These are phyloP conservation scores for Solanum rostratum DNA, from an alignment of 257 asterid species.

Conservation along the genomic window DNA sequence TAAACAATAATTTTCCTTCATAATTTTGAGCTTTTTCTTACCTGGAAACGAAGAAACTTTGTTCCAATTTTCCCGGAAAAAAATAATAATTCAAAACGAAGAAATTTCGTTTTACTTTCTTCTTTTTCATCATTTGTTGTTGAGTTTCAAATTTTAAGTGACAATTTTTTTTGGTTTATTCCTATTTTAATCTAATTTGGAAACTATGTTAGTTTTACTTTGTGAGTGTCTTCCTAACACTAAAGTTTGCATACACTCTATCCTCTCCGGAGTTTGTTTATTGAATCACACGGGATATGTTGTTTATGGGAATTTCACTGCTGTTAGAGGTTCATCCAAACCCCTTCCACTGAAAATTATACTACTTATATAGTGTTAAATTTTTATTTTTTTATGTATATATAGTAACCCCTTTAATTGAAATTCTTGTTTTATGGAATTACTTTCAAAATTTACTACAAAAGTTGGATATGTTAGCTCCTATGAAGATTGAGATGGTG, in stretches of 20 bases:
- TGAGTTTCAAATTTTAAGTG: neutral
- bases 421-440: neutral
- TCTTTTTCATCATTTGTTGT: neutral
- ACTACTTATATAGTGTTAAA: too few species aligned
- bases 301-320: too few species aligned
- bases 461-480: neutral
- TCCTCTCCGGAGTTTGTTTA: too few species aligned
- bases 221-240: neutral
- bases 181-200: neutral
- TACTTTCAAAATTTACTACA: neutral
- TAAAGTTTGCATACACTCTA: too few species aligned
- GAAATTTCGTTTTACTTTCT: neutral
- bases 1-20: slow-evolving; percentile 2
- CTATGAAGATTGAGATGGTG: neutral
- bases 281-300: too few species aligned
- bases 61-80: neutral
- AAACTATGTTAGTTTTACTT: neutral
- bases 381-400: too few species aligned
- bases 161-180: neutral
- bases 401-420: too few species aligned
- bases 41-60: neutral
- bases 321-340: too few species aligned
- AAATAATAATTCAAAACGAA: neutral
- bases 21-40: neutral
- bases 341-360: too few species aligned